phyloP scores from a whole-genome alignment of 768 basidiomycete genomes.

The Trametes meyenii region DNA sequence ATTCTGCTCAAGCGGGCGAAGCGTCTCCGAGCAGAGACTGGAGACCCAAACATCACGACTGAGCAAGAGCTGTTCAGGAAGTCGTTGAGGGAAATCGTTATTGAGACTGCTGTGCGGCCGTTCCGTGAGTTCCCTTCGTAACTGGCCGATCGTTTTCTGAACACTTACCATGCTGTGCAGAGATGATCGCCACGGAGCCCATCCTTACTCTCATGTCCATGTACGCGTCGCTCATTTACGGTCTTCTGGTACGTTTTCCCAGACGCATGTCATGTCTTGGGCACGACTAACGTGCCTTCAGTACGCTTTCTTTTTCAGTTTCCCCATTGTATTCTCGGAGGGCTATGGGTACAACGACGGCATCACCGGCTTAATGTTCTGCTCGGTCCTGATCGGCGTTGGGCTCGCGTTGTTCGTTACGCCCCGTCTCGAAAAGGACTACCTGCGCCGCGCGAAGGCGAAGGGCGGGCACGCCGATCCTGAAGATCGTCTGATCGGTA shows the following conservation, averaged over 20 bases:
- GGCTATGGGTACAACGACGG: conserved; percentile 42
- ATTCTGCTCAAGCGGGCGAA: conserved; percentile 45
- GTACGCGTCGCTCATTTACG: conserved; percentile 48
- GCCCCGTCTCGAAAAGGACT: conserved; percentile 39
- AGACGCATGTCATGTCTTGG: too few relatives aligned
- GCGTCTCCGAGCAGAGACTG: conserved; percentile 41
- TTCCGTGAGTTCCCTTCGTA: conserved; percentile 31
- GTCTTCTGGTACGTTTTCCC: conserved; percentile 31
- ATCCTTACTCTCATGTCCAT: conserved; percentile 48
- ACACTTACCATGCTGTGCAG: not conserved
- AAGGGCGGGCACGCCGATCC: conserved; percentile 44
- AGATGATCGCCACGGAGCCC: conserved; percentile 48
- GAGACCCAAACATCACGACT: conserved; percentile 39
- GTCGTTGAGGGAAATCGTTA: conserved; percentile 39
- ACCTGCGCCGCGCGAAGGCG: conserved; percentile 35
- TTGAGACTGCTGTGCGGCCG: conserved; percentile 45
- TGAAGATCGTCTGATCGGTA: conserved; percentile 43
- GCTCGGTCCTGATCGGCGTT: conserved; percentile 43
- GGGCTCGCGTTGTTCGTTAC: conserved; percentile 38
- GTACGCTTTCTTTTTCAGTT: conserved; percentile 39
- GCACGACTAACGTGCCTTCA: not conserved
- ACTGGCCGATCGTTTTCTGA: not conserved
- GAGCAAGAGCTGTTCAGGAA: conserved; percentile 45
- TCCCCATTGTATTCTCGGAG: conserved; percentile 43
- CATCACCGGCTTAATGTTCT: conserved; percentile 42